These are phyloP conservation scores for Fomes fomentarius DNA, from an alignment of 1,284 basidiomycete species.

Conservation along the genomic window DNA sequence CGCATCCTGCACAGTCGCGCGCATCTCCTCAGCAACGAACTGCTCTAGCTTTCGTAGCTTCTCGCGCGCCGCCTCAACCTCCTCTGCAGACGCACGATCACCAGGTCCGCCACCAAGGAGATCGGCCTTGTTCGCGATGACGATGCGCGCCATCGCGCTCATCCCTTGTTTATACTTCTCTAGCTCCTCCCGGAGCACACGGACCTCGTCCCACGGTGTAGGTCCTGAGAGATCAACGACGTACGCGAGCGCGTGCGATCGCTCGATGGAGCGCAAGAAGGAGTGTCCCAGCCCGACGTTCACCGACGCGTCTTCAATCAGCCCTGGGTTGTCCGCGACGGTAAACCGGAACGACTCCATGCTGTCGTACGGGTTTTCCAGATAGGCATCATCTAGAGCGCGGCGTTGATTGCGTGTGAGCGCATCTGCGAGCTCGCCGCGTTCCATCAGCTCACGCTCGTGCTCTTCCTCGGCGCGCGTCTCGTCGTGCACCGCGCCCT, in stretches of 20 bases:
- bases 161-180: slow-evolving; percentile 86
- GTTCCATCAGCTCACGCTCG: slow-evolving; percentile 48
- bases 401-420: slow-evolving; percentile 53
- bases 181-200: slow-evolving; percentile 76
- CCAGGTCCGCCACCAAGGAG: slow-evolving; percentile 53
- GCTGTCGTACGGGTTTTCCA: slow-evolving; percentile 45
- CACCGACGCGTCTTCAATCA: slow-evolving; percentile 83
- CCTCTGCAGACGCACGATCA: slow-evolving; percentile 35
- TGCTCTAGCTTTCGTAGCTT: slow-evolving; percentile 61
- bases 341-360: slow-evolving; percentile 86
- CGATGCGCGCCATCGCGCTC: slow-evolving; percentile 74
- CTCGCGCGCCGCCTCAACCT: slow-evolving; percentile 56
- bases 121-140: slow-evolving; percentile 97
- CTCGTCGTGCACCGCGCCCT: slow-evolving; percentile 68
- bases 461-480: slow-evolving; percentile 63
- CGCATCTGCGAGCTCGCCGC: slow-evolving; percentile 52
- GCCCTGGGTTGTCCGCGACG: slow-evolving; percentile 96
- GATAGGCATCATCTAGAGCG: slow-evolving; percentile 4
- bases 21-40: slow-evolving; percentile 56
- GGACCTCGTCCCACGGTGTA: slow-evolving; percentile 78
- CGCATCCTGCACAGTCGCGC: slow-evolving; percentile 25
- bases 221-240: slow-evolving; percentile 86
- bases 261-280: slow-evolving; percentile 92
- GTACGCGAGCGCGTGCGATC: slow-evolving; percentile 88
- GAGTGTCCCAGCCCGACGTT: slow-evolving; percentile 94